Evolutionary conservation across 1,284 basidiomycete genomes (phyloP).

Genomic region (Rhodotorula sp.): DNA sequence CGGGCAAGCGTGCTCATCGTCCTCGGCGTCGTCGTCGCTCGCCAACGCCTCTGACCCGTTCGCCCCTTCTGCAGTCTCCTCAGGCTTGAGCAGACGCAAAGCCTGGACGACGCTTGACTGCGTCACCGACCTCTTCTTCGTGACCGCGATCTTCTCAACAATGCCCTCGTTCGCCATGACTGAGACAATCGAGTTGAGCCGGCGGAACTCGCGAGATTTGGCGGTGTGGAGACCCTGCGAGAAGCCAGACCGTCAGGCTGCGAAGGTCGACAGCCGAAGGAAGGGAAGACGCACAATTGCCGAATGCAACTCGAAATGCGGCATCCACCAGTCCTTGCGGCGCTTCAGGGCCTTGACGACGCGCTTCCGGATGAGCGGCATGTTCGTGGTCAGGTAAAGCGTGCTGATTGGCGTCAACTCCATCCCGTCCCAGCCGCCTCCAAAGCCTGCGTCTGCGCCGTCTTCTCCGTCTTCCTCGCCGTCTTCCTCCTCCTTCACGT

Average conservation of each 20-base stretch:
- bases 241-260: not conserved
- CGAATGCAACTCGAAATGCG: slow-evolving; percentile 41
- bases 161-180: slow-evolving; percentile 65
- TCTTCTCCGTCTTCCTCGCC: slow-evolving; percentile 19
- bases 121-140: slow-evolving; percentile 1
- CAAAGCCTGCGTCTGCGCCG: slow-evolving; percentile 6
- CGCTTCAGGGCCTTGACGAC: slow-evolving; percentile 2
- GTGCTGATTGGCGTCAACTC: slow-evolving; percentile 8
- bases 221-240: slow-evolving; percentile 29
- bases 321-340: slow-evolving; percentile 29
- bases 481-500: slow-evolving; percentile 13
- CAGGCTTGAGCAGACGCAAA: not conserved
- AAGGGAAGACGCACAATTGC: slow-evolving; percentile 35
- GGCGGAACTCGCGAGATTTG: slow-evolving; percentile 67
- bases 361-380: slow-evolving; percentile 1
- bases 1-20: slow-evolving; percentile 18
- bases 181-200: slow-evolving; percentile 67
- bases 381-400: slow-evolving; percentile 7
- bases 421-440: not conserved
- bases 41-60: not conserved
- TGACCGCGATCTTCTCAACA: slow-evolving; percentile 61
- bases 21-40: slow-evolving; percentile 16
- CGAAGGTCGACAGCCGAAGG: not conserved
- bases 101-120: not conserved
- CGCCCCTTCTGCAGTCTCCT: not conserved